Base-by-base conservation (phyloP, 1,139 yeast species). In the Lodderomyces elongisporus region DNA sequence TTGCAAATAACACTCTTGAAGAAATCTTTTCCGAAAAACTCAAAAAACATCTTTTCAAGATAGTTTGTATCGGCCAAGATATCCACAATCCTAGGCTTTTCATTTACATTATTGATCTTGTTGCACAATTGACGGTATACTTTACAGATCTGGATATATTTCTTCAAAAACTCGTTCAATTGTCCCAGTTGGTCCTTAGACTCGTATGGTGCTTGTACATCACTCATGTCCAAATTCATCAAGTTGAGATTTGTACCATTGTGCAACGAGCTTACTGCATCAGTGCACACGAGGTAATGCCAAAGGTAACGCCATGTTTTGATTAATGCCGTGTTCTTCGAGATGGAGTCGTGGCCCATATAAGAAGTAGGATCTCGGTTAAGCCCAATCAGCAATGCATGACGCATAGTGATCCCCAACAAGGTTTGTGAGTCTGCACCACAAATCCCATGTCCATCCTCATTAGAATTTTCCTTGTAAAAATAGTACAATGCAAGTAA, bases 381-480 rank as follows among this genome's bases (percentile, higher is more conserved):
- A 31, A 68, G 51, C 0, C 74, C 74, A 33, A 66, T 66, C 4
- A 70, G 54, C 30, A 62, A 41, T 0, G 74, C 71, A 41, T 67
- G 74, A 20, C 56, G 53, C 14, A 66, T 49, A 10, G 61, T 58
- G 2, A 57, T 51, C 0, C 73, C 71, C 35, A 66, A 55, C 20
- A 66, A 49, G 8, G 64, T 51, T 33, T 64, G 67, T 8, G 66
- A 56, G 41, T 67, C 73, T 0, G 66, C 57, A 4, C 69, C 67
- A 26, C 71, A 62, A 17, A 68, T 50, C 1, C 74, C 74, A 41
- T 60, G 66, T 39, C 68, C 56, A 44, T 68, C 73, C 41, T 61
- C 62, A 2, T 74, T 73, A 5, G 62, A 57, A 7, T 66, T 61
- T 32, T 53, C 56, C 24, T 66, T 48, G 44, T 64, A 67, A 37